These are phyloP conservation scores for Tephrocybe sp. DNA, from an alignment of 768 basidiomycete species.

Conservation along the genomic window DNA sequence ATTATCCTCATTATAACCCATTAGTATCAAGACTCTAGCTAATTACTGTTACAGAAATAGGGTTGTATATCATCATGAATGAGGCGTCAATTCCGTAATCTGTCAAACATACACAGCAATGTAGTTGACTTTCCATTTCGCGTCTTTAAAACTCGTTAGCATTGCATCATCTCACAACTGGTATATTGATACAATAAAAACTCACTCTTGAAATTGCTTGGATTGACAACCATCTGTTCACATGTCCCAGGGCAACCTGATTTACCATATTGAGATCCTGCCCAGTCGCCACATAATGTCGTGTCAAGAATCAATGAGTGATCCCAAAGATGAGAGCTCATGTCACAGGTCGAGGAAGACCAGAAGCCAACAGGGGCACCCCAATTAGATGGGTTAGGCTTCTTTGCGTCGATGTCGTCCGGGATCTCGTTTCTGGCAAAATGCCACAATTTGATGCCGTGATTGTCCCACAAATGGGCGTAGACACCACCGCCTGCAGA, in stretches of 20 bases:
- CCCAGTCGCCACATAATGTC: conserved; percentile 49
- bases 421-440: conserved; percentile 56
- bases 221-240: conserved; percentile 48
- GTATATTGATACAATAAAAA: not conserved
- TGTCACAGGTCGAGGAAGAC: conserved; percentile 48
- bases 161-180: not conserved
- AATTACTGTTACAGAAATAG: too few relatives aligned
- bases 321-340: conserved; percentile 49
- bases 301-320: conserved; percentile 50
- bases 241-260: conserved; percentile 49
- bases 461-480: conserved; percentile 52
- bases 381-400: conserved; percentile 52
- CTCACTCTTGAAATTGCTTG: conserved; percentile 50
- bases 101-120: conserved; percentile 31
- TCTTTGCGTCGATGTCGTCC: conserved; percentile 42
- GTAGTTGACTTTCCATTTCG: conserved; percentile 58
- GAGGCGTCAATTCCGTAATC: not conserved
- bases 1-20: too few relatives aligned
- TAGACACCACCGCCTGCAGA: conserved; percentile 49
- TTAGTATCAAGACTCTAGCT: too few relatives aligned
- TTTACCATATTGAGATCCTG: conserved; percentile 31
- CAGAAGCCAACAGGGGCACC: conserved; percentile 52
- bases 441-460: conserved; percentile 57
- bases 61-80: not conserved
- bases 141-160: conserved; percentile 34